Base-by-base conservation (phyloP, 352 stramenopile genomes). In the Phytophthora melonis region DNA sequence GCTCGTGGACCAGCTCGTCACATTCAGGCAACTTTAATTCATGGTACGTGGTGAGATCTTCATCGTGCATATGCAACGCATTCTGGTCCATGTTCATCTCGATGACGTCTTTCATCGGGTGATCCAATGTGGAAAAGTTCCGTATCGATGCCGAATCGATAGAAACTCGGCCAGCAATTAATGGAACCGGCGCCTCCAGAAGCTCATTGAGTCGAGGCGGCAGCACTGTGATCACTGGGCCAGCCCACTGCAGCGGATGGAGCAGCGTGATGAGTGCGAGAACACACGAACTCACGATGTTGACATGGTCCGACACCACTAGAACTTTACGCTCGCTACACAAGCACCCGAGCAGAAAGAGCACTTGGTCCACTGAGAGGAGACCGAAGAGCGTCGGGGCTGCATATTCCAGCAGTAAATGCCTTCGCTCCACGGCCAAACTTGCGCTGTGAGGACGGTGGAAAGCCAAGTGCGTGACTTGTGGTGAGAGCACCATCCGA, bases 61-160 rank as follows among this genome's bases (percentile, higher is more conserved):
- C 86, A 64, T 91, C 83, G 58, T 95, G 86, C 86, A 95, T 93
- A 34, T 83, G 79, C 3, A 95, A 57, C 19, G 83, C 80, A 66
- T 94, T 92, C 32, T 89, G 78, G 63, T 95, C 89, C 83, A 95
- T 90, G 49, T 92, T 88, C 79, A 95, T 92, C 66, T 94, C 84
- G 56, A 94, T 91, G 13, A 95, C 84, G 16, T 87, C 86, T 13
- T 77, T 78, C 80, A 94, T 93, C 10, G 87, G 82, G 13, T 66
- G 72, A 5, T 76, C 78, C 25, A 92, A 65, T 23, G 86, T 92
- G 23, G 86, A 91, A 43, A 89, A 91, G 2, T 82, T 87, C 16
- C 60, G 69, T 52, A 82, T 83, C 10, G 66, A 63, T 0, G 67
- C 75, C 5, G 79, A 89, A 27, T 81, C 80, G 34, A 89, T 86